phyloP scores from a whole-genome alignment of 2,329 filamentous ascomycete genomes.

The Bretziella fagacearum region DNA sequence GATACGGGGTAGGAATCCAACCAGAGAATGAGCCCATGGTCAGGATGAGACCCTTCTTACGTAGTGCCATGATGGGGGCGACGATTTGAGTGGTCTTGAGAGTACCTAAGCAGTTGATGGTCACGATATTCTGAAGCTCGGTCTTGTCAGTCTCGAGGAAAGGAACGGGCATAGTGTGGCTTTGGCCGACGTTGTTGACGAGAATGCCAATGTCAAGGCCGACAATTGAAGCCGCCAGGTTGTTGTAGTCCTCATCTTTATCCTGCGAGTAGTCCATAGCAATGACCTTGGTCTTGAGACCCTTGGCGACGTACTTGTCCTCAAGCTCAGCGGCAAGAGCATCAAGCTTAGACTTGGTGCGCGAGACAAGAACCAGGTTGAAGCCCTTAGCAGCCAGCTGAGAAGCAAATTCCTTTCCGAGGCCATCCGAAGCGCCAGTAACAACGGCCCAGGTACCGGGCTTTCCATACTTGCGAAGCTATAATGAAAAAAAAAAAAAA shows the following conservation, averaged over 20 bases:
- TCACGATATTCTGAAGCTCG: conserved; percentile 81
- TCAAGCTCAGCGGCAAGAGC: conserved; percentile 59
- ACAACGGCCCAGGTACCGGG: conserved; percentile 89
- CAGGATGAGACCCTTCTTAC: conserved; percentile 74
- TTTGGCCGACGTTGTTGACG: conserved; percentile 93
- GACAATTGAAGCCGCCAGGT: conserved; percentile 48
- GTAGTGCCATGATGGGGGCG: conserved; percentile 66
- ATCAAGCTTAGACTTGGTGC: conserved; percentile 83
- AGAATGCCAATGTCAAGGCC: conserved; percentile 71
- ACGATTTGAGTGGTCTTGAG: conserved; percentile 75
- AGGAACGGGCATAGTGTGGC: conserved; percentile 79
- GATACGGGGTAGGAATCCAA: conserved; percentile 73
- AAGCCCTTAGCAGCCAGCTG: conserved; percentile 84
- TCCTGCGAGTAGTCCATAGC: conserved; percentile 86
- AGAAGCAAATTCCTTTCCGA: conserved; percentile 88
- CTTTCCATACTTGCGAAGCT: conserved; percentile 82
- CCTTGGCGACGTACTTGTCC: conserved; percentile 42
- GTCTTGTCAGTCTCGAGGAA: conserved; percentile 64
- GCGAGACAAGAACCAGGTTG: conserved; percentile 87
- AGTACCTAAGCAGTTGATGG: conserved; percentile 86
- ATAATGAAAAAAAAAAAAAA: conserved; percentile 8
- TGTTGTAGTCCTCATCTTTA: conserved; percentile 61
- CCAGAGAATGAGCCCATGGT: conserved; percentile 97
- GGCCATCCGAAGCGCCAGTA: conserved; percentile 87
- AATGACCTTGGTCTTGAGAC: conserved; percentile 56